Base-by-base conservation (phyloP, 768 basidiomycete species). In the Gymnopilus junonius region DNA sequence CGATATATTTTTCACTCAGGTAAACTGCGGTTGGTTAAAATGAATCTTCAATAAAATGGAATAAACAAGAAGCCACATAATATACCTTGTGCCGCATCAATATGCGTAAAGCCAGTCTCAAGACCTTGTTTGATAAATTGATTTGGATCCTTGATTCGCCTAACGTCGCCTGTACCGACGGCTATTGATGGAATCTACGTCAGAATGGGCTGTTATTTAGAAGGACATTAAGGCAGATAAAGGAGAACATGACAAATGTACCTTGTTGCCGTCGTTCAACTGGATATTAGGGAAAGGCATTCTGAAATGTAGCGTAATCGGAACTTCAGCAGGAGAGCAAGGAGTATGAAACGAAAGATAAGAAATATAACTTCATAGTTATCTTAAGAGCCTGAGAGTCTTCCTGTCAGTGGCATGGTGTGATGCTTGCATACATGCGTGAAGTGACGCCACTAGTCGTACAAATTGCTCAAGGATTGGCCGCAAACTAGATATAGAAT, bases 51-150 rank as follows among this genome's bases (percentile, higher is more conserved):
- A 25, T 6, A 29, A 11, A 8, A 1, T 17, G 15, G 2, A 29
- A n/a, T n/a, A n/a, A n/a, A n/a, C n/a, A n/a, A n/a, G n/a, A 15
- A 29, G 25, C 7, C 29, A 20, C n/a, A 20, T 58, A 31, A 68
- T 76, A 42, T 54, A 87, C 88, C 60, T 61, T 85, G 82, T 1
- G 88, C 88, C 4, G 87, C 85, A 71, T 89, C 88, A 8, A 90
- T 74, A 71, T 91, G 89, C 3, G 77, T 78, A 67, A 90, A 90
- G 0, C 88, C 89, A 0, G 75, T 69, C 15, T 88, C 82, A 0
- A 91, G 72, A 1, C 89, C 89, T 66, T 84, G 83, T 50, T 82
- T 77, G 31, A 88, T 82, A 61, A 82, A 83, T 40, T 76, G 75
- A 29, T 84, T 81, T 7, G 85, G 83, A 63, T 89, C 86, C 70